phyloP scores from a whole-genome alignment of 805 yeast species.

The Metschnikowia proteae region DNA sequence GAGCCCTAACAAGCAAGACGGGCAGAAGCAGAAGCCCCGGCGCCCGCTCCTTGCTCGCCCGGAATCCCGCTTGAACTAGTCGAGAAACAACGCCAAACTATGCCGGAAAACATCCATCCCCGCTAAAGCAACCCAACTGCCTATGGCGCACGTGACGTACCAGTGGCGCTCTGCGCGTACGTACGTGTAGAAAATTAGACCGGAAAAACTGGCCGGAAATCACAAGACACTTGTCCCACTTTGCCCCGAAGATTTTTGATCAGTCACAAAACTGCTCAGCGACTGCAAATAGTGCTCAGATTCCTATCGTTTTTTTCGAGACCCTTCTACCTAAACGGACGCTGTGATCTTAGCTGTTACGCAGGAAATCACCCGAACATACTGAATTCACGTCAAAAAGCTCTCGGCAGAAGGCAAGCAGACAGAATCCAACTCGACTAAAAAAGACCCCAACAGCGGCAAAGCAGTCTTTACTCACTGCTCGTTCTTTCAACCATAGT shows the following conservation, averaged over 20 bases:
- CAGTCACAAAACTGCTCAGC: background rate
- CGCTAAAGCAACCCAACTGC: background rate
- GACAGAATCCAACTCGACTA: background rate
- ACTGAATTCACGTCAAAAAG: background rate
- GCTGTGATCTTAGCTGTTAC: background rate
- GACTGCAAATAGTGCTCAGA: background rate
- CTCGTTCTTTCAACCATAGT: background rate
- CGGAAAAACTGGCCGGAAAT: conserved; percentile 1
- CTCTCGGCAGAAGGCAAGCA: background rate
- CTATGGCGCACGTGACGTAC: conserved; percentile 1
- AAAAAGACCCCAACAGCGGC: too few species aligned
- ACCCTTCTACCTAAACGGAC: background rate
- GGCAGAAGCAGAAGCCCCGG: background rate
- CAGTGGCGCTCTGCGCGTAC: conserved; percentile 7
- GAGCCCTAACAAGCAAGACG: background rate
- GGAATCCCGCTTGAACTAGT: too few species aligned
- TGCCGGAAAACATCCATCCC: background rate
- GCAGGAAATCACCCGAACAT: background rate
- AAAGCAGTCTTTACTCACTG: too few species aligned
- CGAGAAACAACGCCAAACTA: too few species aligned
- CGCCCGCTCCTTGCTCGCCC: too few species aligned
- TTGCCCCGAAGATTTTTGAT: background rate
- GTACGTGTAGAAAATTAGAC: conserved; percentile 1
- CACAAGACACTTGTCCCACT: background rate
- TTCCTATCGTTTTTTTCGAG: background rate